Evolutionary conservation across 164 flowering plant genomes (phyloP).

Genomic region (Kingdonia uniflora): DNA sequence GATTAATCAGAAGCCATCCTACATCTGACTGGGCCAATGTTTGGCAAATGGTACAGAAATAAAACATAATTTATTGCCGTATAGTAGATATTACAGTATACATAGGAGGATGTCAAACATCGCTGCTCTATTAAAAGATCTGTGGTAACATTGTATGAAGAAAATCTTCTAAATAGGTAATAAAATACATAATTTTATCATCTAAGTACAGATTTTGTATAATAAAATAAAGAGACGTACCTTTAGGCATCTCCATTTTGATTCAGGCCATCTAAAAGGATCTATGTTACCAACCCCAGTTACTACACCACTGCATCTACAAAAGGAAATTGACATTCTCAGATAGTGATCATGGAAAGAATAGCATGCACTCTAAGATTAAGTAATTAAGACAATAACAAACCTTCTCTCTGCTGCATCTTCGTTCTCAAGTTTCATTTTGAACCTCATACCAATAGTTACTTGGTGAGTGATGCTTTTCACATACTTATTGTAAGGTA

Average conservation of each 20-base stretch:
- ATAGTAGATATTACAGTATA: too few species aligned
- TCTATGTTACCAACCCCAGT: constrained; percentile 62
- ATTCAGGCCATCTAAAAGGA: constrained; percentile 75
- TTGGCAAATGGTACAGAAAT: too few species aligned
- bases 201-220: too few species aligned
- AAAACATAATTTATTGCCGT: too few species aligned
- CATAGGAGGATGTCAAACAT: too few species aligned
- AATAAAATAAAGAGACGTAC: too few species aligned
- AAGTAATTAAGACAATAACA: not conserved
- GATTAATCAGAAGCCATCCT: too few species aligned
- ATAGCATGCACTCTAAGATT: not conserved
- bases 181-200: too few species aligned
- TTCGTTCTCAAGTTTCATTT: constrained; percentile 65
- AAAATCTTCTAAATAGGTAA: too few species aligned
- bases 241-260: constrained; percentile 93
- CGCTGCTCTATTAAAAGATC: too few species aligned
- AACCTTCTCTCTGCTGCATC: constrained; percentile 90
- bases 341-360: not conserved
- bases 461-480: constrained; percentile 48
- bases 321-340: constrained; percentile 6
- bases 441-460: constrained; percentile 67
- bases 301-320: constrained; percentile 75
- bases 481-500: constrained; percentile 55
- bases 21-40: too few species aligned
- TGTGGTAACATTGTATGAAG: too few species aligned